phyloP scores from a whole-genome alignment of 2,329 filamentous ascomycete species.

The Thielaviopsis ethacetica region DNA sequence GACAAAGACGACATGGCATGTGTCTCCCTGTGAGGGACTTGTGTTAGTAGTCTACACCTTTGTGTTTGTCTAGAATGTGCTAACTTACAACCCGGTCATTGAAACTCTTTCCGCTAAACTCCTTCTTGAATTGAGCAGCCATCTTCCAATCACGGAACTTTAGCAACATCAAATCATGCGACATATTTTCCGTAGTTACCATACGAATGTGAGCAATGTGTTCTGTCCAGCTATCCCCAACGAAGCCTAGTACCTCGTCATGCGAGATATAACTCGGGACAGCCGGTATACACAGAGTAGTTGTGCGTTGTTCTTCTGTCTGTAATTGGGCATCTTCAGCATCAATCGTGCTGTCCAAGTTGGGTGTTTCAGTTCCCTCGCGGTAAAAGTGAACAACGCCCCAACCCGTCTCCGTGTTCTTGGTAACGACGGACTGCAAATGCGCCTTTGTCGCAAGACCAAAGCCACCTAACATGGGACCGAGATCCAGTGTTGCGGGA shows the following conservation, averaged over 20 bases:
- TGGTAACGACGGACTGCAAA: conserved; percentile 54
- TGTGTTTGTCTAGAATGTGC: neutral
- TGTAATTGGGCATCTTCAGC: neutral
- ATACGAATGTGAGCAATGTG: conserved; percentile 88
- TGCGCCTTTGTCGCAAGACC: conserved; percentile 70
- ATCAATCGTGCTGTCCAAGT: neutral
- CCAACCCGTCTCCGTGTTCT: conserved; percentile 69
- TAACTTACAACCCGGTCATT: conserved; percentile 65
- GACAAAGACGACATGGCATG: conserved; percentile 88
- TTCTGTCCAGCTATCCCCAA: conserved; percentile 73
- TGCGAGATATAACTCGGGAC: conserved; percentile 90
- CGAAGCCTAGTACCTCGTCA: conserved; percentile 77
- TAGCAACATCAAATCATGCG: conserved; percentile 88
- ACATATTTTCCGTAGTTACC: conserved; percentile 76
- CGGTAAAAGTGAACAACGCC: conserved; percentile 89
- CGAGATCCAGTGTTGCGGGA: conserved; percentile 31
- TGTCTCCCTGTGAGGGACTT: conserved; percentile 49
- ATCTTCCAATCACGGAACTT: conserved; percentile 67
- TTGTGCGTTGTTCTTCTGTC: conserved; percentile 49
- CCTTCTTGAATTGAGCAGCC: conserved; percentile 64
- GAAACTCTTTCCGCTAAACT: conserved; percentile 87
- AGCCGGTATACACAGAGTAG: conserved; percentile 76
- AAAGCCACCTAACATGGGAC: conserved; percentile 37
- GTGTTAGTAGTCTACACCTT: neutral
- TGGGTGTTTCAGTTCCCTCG: conserved; percentile 59